These are phyloP conservation scores for Sclerotinia trifoliorum DNA, from an alignment of 2,329 filamentous ascomycete species.

Conservation along the genomic window DNA sequence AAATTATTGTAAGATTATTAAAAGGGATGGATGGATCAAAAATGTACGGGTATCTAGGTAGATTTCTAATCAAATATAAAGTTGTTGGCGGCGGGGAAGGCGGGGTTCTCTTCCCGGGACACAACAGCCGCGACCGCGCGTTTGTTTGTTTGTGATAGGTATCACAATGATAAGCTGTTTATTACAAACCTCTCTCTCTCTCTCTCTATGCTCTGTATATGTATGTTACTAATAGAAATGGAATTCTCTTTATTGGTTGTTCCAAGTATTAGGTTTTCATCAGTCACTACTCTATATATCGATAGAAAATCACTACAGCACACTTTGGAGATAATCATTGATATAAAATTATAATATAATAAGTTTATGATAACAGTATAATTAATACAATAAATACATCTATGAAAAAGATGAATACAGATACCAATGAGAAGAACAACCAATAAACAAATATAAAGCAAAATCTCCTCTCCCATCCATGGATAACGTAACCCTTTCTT, in stretches of 20 bases:
- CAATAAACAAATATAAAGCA: background rate
- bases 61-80: background rate
- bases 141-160: background rate
- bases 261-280: background rate
- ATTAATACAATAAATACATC: background rate
- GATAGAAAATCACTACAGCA: background rate
- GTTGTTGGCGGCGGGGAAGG: slow-evolving; percentile 2
- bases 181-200: background rate
- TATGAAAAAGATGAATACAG: background rate
- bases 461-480: background rate
- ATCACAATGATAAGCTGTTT: background rate
- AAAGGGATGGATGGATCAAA: background rate
- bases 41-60: background rate
- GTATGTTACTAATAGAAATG: background rate
- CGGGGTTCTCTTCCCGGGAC: background rate
- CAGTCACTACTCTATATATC: background rate
- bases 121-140: slow-evolving; percentile 9
- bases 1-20: background rate
- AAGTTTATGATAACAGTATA: background rate
- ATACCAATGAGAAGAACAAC: background rate
- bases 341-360: too few species aligned
- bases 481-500: background rate
- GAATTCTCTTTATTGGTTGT: background rate
- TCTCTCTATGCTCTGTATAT: background rate
- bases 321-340: background rate